Conservation (phyloP, 345 rosid genomes). For the Boechera retrofracta region DNA sequence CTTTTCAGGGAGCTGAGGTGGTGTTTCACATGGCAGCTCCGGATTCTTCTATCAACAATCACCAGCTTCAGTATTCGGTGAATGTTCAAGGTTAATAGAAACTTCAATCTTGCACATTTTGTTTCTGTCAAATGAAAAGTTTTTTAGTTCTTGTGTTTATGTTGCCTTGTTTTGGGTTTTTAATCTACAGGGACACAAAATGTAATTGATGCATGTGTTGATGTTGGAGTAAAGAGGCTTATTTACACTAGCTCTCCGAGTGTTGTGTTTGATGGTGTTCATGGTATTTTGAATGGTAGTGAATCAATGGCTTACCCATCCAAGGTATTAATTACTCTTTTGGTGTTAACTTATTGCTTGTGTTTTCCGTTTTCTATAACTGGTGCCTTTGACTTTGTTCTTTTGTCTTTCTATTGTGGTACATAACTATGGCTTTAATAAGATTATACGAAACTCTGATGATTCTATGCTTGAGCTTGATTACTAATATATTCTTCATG, state of each 20-base stretch:
- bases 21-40: conserved; percentile 99
- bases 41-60: conserved; percentile 76
- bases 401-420: neutral
- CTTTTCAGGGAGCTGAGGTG: conserved; percentile 75
- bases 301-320: conserved; percentile 76
- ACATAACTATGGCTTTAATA: neutral
- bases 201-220: conserved; percentile 81
- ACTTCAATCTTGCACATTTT: neutral
- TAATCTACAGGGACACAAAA: conserved; percentile 62
- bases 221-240: conserved; percentile 79
- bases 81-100: conserved; percentile 72
- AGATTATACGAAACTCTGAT: neutral
- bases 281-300: conserved; percentile 62
- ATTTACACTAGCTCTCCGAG: conserved; percentile 96
- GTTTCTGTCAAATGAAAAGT: neutral
- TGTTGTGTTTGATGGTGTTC: conserved; percentile 87
- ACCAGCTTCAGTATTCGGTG: conserved; percentile 80
- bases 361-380: neutral
- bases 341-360: neutral
- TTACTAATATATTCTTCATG: conserved; percentile 6
- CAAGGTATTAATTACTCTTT: conserved; percentile 51
- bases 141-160: neutral
- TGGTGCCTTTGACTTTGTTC: neutral
- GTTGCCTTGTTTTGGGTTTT: neutral
- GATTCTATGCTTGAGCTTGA: conserved; percentile 4